Evolutionary conservation across 2,329 filamentous ascomycete genomes (phyloP), one percentile per base, ranked within the genome.

Genomic region (Penicillium sp.): DNA sequence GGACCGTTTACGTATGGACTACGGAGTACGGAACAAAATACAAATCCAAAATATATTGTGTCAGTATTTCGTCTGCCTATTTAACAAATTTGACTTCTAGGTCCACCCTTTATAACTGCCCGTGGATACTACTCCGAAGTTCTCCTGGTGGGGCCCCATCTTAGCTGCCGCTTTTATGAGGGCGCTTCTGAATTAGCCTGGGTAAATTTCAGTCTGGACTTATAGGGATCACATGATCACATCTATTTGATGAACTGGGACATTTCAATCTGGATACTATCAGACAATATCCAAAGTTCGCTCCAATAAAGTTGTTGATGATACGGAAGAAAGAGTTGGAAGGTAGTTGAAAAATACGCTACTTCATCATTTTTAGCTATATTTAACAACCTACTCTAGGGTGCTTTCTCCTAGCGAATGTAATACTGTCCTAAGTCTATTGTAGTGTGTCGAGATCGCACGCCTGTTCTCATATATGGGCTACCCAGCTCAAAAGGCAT

Each of bases 121-220:
- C 22, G 22, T 22, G 22, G 22, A 4, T 22, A 22, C 22, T 22
- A 6, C 8, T 25, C 31, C 31, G 30, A 35, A 46, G 33, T 25
- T 33, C 43, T 10, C 33, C 43, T 28, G 14, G 43, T n/a, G 43
- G 43, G 43, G 43, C 43, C 28, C 30, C 30, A 31, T 11, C 9
- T 35, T 46, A 46, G 43, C 43, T 46, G 43, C 43, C 43, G 43
- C 43, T 46, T 46, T 46, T 46, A 33, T 46, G 19, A 46, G 9
- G 19, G 19, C 43, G 43, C 43, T 45, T 45, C 17, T 25, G 12
- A n/a, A 46, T 45, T 22, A 22, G 14, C n/a, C n/a, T 11, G n/a
- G 12, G 30, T 25, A 45, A n/a, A n/a, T 35, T n/a, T 33, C 43
- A 45, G 14, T 22, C 14, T 4, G 3, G 10, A 16, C 6, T 16